Conservation (phyloP, 2,329 filamentous ascomycete species). For the Pestalotiopsis sp. region DNA sequence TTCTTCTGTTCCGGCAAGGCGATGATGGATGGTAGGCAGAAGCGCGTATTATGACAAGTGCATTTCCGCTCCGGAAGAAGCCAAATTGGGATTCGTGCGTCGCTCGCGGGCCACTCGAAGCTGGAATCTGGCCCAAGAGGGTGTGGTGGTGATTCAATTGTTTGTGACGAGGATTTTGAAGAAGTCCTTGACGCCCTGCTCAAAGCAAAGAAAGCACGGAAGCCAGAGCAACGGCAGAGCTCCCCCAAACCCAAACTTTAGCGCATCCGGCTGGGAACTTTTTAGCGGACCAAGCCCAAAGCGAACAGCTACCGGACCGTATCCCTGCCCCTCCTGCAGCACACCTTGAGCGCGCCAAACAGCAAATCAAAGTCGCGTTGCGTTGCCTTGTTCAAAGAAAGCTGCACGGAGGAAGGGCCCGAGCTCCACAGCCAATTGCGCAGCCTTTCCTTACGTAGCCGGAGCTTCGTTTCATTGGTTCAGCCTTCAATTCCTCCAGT, state of each 20-base stretch:
- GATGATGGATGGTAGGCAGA: constrained; percentile 22
- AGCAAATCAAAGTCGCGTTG: not conserved
- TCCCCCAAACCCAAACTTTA: not conserved
- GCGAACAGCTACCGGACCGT: not conserved
- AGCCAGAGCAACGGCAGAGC: not conserved
- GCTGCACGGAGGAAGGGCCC: not conserved
- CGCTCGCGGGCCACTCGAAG: not conserved
- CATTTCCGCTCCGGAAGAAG: constrained; percentile 21
- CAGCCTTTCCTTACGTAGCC: not conserved
- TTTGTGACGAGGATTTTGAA: not conserved
- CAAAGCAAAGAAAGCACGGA: not conserved
- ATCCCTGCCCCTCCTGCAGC: not conserved
- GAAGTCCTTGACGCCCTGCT: constrained; percentile 1
- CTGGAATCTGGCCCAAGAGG: not conserved
- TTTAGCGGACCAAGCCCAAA: not conserved
- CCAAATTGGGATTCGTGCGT: constrained; percentile 19
- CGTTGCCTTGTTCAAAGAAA: not conserved
- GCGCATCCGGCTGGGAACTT: constrained; percentile 3
- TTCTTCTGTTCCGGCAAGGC: constrained; percentile 21
- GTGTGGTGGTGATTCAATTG: not conserved
- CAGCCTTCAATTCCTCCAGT: not conserved
- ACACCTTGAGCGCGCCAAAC: not conserved
- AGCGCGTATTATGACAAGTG: constrained; percentile 22
- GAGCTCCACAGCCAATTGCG: not conserved
- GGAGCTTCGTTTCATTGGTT: not conserved